A percentile compares a stretch with the other conserved stretches of the same genome.
Evolutionary conservation across 1,284 basidiomycete genomes (phyloP).

Genomic region (Earliella scabrosa): DNA sequence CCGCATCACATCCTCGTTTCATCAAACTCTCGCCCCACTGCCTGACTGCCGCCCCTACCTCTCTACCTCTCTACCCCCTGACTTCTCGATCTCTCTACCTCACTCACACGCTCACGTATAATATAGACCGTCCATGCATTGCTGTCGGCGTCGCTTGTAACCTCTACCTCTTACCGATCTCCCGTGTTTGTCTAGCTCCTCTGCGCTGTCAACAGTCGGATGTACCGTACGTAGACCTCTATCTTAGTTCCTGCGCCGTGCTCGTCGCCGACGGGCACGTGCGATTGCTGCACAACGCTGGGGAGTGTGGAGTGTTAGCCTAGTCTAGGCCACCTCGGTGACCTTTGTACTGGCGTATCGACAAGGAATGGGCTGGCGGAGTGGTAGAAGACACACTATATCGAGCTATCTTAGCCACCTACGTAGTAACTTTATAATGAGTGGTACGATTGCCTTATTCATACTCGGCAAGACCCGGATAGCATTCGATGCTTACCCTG

Average conservation of each 20-base stretch:
- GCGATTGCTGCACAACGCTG: too few relatives aligned
- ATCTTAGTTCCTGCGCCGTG: slow-evolving; percentile 11
- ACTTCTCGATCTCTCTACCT: neutral
- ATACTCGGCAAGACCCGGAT: too few relatives aligned
- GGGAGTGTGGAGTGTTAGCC: too few relatives aligned
- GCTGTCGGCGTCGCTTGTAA: slow-evolving; percentile 24
- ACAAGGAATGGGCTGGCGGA: too few relatives aligned
- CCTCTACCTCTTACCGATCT: slow-evolving; percentile 7
- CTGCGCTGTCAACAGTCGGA: slow-evolving; percentile 7
- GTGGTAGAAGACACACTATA: too few relatives aligned
- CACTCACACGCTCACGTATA: slow-evolving; percentile 9
- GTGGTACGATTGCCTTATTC: too few relatives aligned
- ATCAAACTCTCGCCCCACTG: too few relatives aligned
- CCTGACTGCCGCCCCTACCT: neutral
- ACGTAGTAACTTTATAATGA: too few relatives aligned
- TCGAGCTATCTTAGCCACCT: too few relatives aligned
- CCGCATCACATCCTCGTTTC: slow-evolving; percentile 3
- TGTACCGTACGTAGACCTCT: slow-evolving; percentile 24
- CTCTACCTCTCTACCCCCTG: neutral
- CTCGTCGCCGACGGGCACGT: neutral
- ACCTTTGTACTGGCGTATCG: too few relatives aligned
- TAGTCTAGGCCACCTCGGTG: too few relatives aligned
- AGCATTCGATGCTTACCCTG: too few relatives aligned
- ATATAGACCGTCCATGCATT: slow-evolving; percentile 22
- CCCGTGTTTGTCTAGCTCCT: slow-evolving; percentile 25